Conservation (phyloP, 75 land plant genomes). For the Ceratopteris richardii region DNA sequence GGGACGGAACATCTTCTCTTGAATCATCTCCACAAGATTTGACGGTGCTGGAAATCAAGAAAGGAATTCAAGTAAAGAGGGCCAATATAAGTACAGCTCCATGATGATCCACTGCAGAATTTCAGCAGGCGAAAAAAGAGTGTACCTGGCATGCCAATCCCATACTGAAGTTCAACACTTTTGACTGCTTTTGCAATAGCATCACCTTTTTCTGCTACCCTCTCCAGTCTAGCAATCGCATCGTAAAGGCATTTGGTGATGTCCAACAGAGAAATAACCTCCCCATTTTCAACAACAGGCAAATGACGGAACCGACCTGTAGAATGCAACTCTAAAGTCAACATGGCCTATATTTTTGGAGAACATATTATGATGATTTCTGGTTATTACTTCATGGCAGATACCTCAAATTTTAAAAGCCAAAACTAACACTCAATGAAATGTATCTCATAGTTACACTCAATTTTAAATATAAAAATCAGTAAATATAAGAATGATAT, state of each 20-base stretch:
- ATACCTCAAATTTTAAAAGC: neutral
- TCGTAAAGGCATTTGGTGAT: conserved; percentile 95
- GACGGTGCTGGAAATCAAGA: neutral
- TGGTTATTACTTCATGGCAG: neutral
- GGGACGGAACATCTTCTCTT: conserved; percentile 81
- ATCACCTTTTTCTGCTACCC: conserved; percentile 94
- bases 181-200: conserved; percentile 98
- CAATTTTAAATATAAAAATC: too few relatives aligned
- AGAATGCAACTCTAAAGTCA: neutral
- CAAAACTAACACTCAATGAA: neutral
- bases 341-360: neutral
- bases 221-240: conserved; percentile 99
- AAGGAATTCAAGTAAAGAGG: neutral
- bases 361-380: neutral
- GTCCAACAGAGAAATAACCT: conserved; percentile 88
- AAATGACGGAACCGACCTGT: conserved; percentile 94
- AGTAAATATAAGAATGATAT: neutral
- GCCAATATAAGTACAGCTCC: neutral
- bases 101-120: neutral
- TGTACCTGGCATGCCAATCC: conserved; percentile 56
- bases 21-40: conserved; percentile 64
- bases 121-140: neutral
- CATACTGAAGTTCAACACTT: conserved; percentile 88
- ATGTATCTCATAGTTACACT: neutral
- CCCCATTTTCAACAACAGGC: conserved; percentile 97